These are phyloP conservation scores for Cutaneotrichosporon dermatis DNA, from an alignment of 1,284 basidiomycete species.

Conservation along the genomic window DNA sequence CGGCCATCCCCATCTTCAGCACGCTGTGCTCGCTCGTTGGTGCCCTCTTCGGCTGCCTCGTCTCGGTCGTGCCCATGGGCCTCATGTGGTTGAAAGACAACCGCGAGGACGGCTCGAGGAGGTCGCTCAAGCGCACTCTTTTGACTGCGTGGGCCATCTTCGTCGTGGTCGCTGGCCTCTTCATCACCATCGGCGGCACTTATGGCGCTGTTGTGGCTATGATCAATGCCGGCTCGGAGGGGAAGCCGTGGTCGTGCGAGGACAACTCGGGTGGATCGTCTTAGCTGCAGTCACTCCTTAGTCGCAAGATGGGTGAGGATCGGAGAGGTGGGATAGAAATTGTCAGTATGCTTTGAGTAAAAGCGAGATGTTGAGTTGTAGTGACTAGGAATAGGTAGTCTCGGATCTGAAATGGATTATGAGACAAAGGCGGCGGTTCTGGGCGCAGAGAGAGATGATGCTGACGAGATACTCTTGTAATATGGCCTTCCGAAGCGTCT, in stretches of 20 bases:
- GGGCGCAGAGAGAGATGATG: no score
- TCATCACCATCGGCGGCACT: constrained; percentile 30
- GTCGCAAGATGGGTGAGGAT: no score
- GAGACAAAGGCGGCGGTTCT: no score
- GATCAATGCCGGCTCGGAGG: constrained; percentile 6
- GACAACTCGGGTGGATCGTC: constrained; percentile 25
- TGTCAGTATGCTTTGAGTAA: no score
- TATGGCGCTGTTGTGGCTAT: constrained; percentile 33
- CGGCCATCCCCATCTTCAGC: constrained; percentile 22
- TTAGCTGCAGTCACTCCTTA: no score
- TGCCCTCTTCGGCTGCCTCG: constrained; percentile 21
- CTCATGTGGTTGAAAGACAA: constrained; percentile 33
- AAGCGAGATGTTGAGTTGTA: no score
- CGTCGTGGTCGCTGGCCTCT: constrained; percentile 22
- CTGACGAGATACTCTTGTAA: no score
- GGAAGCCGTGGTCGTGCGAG: constrained; percentile 33
- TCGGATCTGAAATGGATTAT: no score
- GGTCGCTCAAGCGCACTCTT: constrained; percentile 18
- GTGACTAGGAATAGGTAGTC: no score
- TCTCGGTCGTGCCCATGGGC: constrained; percentile 20
- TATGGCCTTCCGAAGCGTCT: no score
- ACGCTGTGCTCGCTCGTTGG: constrained; percentile 31
- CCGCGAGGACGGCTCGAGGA: constrained; percentile 1
- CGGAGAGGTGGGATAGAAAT: no score
- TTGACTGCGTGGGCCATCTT: constrained; percentile 21